Base-by-base conservation (phyloP, 495 filamentous ascomycete genomes). In the Emericellopsis terricola region DNA sequence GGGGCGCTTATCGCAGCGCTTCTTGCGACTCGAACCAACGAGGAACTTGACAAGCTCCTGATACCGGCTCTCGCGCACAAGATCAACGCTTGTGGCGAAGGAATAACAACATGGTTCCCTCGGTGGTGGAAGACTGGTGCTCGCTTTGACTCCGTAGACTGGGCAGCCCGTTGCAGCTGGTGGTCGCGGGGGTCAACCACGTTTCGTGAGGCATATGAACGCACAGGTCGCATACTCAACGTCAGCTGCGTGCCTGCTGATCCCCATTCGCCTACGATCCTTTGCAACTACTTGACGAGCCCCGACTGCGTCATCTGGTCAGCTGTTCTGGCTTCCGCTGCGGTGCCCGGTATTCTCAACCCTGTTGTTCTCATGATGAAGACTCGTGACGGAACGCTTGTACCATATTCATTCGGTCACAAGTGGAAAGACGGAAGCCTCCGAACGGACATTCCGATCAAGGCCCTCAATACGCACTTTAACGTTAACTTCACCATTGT, bases 291-390 rank as follows among this genome's bases (percentile, higher is more conserved):
- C 49, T 64, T 94, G 17, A 97, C 89, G 3, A 76, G 73, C 8
- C 91, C 91, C 0, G 81, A 97, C 59, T 96, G 91, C 46, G 91
- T 94, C 31, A 91, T 97, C 38, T 97, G 92, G 86, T 89, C 81
- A 16, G 91, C 91, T 9, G 86, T 94, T 6, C 61, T 97, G 9
- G 89, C 91, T 8, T 94, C 86, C 4, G 89, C 91, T 8, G 89
- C 89, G 10, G 89, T 97, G 4, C 89, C 89, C 0, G 89, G 91
- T 0, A 96, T 97, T 39, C 60, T 94, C 32, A 93, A 93, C 46
- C 91, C 91, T 0, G 86, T 97, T 2, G 86, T 96, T 2, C 58
- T 97, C 26, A 94, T 97, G 89, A 87, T 77, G 65, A 97, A 96
- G 55, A 80, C 64, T 11, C 62, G 62, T 16, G 64, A 78, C 36